phyloP scores from a whole-genome alignment of 2,329 filamentous ascomycete species.

The Arthrobotrys conoides region DNA sequence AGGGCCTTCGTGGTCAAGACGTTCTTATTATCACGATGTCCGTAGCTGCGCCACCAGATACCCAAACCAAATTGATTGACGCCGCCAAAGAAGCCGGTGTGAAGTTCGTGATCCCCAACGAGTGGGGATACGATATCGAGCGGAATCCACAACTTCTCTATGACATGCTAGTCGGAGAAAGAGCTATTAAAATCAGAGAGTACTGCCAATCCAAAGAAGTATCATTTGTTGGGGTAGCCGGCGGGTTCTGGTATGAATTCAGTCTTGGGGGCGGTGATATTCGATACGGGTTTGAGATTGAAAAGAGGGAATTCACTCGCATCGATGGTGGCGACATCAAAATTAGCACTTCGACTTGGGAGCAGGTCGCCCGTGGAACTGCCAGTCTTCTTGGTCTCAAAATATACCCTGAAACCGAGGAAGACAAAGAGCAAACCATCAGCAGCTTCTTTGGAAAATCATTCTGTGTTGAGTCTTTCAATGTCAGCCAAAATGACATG shows the following conservation, averaged over 20 bases:
- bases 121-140: constrained; percentile 66
- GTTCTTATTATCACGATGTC: constrained; percentile 73
- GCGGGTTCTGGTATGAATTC: constrained; percentile 73
- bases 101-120: constrained; percentile 73
- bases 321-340: constrained; percentile 73
- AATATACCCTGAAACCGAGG: constrained; percentile 64
- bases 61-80: constrained; percentile 70
- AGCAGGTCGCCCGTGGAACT: constrained; percentile 72
- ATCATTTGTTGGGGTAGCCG: constrained; percentile 69
- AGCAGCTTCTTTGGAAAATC: constrained; percentile 70
- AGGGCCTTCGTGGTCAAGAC: constrained; percentile 72
- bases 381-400: constrained; percentile 71
- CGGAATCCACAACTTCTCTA: constrained; percentile 66
- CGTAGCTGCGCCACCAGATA: constrained; percentile 68
- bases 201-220: constrained; percentile 66
- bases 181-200: constrained; percentile 65
- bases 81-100: constrained; percentile 73
- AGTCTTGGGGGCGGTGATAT: constrained; percentile 67
- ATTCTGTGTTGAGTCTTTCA: constrained; percentile 73
- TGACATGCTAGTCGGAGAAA: constrained; percentile 66
- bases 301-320: constrained; percentile 65
- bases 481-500: constrained; percentile 76
- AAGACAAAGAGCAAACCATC: constrained; percentile 67
- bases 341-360: constrained; percentile 74
- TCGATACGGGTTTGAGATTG: constrained; percentile 71